Percentiles rank a stretch among this genome's conserved stretches.
These are phyloP conservation scores for Saccharomyces pastorianus DNA, from an alignment of 1,139 yeast genomes.

Conservation along the genomic window DNA sequence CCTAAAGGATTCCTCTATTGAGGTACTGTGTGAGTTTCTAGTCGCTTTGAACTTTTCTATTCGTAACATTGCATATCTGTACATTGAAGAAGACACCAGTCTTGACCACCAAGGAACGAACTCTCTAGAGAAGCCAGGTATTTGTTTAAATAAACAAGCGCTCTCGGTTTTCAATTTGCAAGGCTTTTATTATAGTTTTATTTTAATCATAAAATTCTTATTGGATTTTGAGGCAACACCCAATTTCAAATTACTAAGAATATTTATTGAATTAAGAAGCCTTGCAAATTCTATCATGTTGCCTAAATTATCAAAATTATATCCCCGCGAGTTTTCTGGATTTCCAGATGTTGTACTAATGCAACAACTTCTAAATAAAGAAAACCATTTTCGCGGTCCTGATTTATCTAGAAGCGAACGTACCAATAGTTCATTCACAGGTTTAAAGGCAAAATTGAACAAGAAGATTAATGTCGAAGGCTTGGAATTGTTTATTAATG, in stretches of 20 bases:
- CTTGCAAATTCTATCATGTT: constrained; percentile 23
- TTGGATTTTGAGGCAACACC: constrained; percentile 33
- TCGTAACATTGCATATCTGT: constrained; percentile 23
- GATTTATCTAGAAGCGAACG: constrained; percentile 1
- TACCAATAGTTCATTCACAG: not conserved
- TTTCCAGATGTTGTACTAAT: constrained; percentile 6
- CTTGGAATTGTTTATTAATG: constrained; percentile 25
- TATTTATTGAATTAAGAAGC: constrained; percentile 27
- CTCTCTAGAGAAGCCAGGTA: constrained; percentile 9
- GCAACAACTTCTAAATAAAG: constrained; percentile 10
- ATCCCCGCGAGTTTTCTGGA: constrained; percentile 17
- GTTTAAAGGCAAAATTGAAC: constrained; percentile 1
- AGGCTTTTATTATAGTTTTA: constrained; percentile 32
- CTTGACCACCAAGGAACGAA: not conserved
- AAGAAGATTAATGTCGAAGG: constrained; percentile 9
- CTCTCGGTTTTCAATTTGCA: constrained; percentile 31
- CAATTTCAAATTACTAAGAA: constrained; percentile 28
- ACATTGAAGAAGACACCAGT: not conserved
- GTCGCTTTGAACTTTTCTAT: constrained; percentile 29
- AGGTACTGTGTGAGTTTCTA: constrained; percentile 25
- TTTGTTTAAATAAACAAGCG: constrained; percentile 17
- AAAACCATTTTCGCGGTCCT: constrained; percentile 5
- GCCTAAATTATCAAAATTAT: constrained; percentile 20
- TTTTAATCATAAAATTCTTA: constrained; percentile 32
- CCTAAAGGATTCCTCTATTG: constrained; percentile 23